phyloP scores from a whole-genome alignment of 371 early-diverging fungal species.

The Cokeromyces recurvatus region DNA sequence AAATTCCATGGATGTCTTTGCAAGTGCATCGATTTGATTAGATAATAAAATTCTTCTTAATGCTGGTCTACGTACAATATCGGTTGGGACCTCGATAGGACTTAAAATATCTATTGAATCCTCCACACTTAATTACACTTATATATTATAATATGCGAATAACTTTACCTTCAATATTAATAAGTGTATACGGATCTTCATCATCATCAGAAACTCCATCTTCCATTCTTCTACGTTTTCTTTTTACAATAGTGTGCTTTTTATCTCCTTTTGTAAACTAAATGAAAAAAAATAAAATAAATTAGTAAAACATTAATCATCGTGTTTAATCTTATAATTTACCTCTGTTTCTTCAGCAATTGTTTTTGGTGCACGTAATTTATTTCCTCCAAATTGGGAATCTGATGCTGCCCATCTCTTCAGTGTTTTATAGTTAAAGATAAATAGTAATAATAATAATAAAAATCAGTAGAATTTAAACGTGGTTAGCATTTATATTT shows the following conservation, averaged over 20 bases:
- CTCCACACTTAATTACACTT: too few species aligned
- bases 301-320: not conserved
- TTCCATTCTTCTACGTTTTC: conserved; percentile 32
- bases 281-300: not conserved
- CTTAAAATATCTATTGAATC: conserved; percentile 39
- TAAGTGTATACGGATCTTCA: conserved; percentile 48
- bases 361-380: conserved; percentile 31
- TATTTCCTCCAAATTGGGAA: conserved; percentile 38
- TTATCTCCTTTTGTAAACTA: conserved; percentile 38
- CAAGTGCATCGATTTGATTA: conserved; percentile 38
- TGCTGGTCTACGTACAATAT: conserved; percentile 43
- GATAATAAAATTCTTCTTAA: conserved; percentile 41
- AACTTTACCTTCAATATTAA: conserved; percentile 50
- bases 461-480: not conserved
- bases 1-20: conserved; percentile 46
- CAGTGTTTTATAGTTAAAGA: conserved; percentile 35
- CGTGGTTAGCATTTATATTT: too few species aligned
- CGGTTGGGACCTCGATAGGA: conserved; percentile 49
- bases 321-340: not conserved
- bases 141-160: not conserved
- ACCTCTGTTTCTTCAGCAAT: conserved; percentile 40
- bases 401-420: conserved; percentile 39
- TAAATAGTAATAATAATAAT: conserved; percentile 3
- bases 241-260: conserved; percentile 34
- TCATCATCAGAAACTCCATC: conserved; percentile 41